Base-by-base conservation (phyloP, 768 basidiomycete genomes). In the Leccinellum rugosiceps region DNA sequence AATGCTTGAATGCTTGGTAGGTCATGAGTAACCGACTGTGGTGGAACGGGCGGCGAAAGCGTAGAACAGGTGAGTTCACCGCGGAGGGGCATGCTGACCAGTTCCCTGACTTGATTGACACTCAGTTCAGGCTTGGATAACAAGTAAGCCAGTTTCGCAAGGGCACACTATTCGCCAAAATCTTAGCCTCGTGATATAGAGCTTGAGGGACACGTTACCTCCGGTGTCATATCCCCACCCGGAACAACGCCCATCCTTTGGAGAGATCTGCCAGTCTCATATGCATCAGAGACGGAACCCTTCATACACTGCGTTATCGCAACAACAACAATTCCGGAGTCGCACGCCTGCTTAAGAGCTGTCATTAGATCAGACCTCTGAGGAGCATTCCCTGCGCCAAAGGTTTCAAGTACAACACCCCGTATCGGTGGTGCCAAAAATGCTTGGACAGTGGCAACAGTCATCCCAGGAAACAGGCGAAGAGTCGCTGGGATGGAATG, bases 171-270 rank as follows among this genome's bases (percentile, higher is more conserved):
- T 8, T 17, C 9, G 19, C 48, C 53, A 21, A 53, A n/a, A 9
- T 31, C 41, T 62, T 17, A 62, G 52, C 19, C 31, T 38, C 14
- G 38, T 45, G 15, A 45, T 11, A 14, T 14, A 31, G 44, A 13
- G 41, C 34, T n/a, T 47, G 9, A 41, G 15, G n/a, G 26, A 25
- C 1, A 17, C 6, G 41, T 57, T 58, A 91, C 92, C 83, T 96
- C 93, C n/a, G 93, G 91, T 1, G 94, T 97, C 94, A 96, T 95
- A 70, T 97, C 94, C 26, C 83, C 84, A 6, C 94, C 94, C 0
- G 90, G 80, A 13, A 94, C 82, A 19, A 95, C 87, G 0, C 94
- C 93, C n/a, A 76, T 80, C 48, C 83, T 79, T 32, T 85, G 75
- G 21, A 94, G 76, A 3, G 82, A 80, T 62, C 86, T 77, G 4